Evolutionary conservation across 2,329 filamentous ascomycete genomes (phyloP).

Genomic region (Sarocladiaceae sp.): DNA sequence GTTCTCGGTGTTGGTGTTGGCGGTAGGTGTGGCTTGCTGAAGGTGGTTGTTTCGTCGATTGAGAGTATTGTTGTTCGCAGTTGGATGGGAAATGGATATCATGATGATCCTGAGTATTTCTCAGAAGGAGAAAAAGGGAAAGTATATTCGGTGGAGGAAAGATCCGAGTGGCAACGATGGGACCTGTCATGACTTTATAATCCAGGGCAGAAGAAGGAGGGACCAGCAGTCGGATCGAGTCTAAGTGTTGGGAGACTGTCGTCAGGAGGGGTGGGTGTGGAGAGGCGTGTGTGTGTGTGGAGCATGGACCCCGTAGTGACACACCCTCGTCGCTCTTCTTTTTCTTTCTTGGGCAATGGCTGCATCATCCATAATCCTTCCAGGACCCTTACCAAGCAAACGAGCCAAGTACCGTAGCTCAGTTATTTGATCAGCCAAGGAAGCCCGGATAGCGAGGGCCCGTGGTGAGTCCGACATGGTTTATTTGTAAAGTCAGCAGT

Average conservation of each 20-base stretch:
- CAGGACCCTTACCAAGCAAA: slow-evolving; percentile 1
- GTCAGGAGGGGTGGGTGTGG: not conserved
- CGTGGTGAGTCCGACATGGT: no score
- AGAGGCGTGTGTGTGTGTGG: not conserved
- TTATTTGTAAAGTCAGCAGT: no score
- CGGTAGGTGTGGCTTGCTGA: not conserved
- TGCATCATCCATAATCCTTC: not conserved
- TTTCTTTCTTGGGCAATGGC: not conserved
- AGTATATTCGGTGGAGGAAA: slow-evolving; percentile 9
- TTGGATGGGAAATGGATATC: slow-evolving; percentile 1
- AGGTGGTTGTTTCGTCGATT: slow-evolving; percentile 3
- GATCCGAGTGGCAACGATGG: slow-evolving; percentile 7
- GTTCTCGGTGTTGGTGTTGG: not conserved
- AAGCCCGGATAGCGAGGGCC: no score
- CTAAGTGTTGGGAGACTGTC: no score
- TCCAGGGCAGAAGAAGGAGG: not conserved
- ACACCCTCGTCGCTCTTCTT: not conserved
- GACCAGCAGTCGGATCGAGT: no score
- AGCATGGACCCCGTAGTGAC: not conserved
- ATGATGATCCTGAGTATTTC: slow-evolving; percentile 2
- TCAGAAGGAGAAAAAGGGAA: not conserved
- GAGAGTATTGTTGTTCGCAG: not conserved
- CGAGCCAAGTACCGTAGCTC: no score
- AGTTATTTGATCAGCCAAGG: no score
- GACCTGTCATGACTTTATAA: slow-evolving; percentile 2